Percentiles rank a stretch among this genome's conserved stretches.
Evolutionary conservation across 2,329 filamentous ascomycete genomes (phyloP).

Genomic region (Phaeosphaeria sp.): DNA sequence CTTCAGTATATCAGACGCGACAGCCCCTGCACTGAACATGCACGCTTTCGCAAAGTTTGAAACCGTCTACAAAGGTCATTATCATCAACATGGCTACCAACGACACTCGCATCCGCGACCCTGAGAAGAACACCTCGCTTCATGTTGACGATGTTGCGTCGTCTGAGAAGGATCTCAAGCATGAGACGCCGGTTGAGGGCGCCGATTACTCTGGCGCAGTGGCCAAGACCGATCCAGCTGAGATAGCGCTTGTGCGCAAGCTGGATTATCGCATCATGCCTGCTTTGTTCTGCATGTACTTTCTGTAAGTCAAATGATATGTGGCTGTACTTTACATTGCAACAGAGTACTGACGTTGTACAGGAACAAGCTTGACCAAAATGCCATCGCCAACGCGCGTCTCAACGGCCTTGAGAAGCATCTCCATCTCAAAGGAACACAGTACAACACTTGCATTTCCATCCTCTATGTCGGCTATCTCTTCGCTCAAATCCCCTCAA

Average conservation of each 20-base stretch:
- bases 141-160: conserved; percentile 26
- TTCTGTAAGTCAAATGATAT: conserved; percentile 19
- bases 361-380: conserved; percentile 57
- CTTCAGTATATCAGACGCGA: conserved; percentile 20
- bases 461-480: conserved; percentile 33
- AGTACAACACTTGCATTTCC: conserved; percentile 55
- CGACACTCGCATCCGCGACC: conserved; percentile 6
- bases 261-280: conserved; percentile 35
- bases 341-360: background rate
- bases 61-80: background rate
- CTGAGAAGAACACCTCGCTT: conserved; percentile 24
- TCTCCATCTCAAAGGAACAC: conserved; percentile 25
- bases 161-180: conserved; percentile 19
- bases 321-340: background rate
- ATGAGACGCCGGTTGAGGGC: background rate
- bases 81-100: conserved; percentile 14
- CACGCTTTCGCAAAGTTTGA: background rate
- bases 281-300: conserved; percentile 49
- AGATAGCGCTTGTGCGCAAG: conserved; percentile 35
- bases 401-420: conserved; percentile 68
- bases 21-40: background rate
- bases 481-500: conserved; percentile 49
- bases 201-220: conserved; percentile 32
- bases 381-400: conserved; percentile 69
- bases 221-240: conserved; percentile 30